Base-by-base conservation (phyloP, 192 early-diverging fungal genomes). In the Linderina pennispora region DNA sequence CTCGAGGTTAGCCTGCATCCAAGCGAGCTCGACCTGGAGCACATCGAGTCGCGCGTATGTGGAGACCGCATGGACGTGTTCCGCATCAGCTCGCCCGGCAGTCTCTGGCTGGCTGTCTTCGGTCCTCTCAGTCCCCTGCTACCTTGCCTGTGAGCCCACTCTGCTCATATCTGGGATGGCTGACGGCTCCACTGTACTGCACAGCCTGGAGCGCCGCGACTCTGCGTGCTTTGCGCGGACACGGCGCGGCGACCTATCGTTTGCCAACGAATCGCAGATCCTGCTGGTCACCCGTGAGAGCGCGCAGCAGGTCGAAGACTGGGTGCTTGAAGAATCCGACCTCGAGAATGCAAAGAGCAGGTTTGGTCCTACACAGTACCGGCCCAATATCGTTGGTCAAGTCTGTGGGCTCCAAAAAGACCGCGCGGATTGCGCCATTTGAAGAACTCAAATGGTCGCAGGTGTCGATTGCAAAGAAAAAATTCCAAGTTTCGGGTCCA, bases 181-280 rank as follows among this genome's bases (percentile, higher is more conserved):
- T 40, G 22, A 43, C 8, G 17, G 24, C 3, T 35, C 49, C 16
- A 36, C 34, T 24, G 40, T 43, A 8, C 16, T 35, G 31, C 34
- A 3, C 32, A 34, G 1, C n/a, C 47, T 23, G 35, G 18, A 44
- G 8, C 2, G 22, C n/a, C 13, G 18, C 15, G 48, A 17, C 25
- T 37, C 15, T 37, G 28, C 11, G 48, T 38, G 23, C 26, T 26
- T 11, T 24, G 28, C 28, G 28, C 28, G 28, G 28, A 31, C 49
- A 8, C 18, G 16, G 13, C 20, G 42, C 33, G 22, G 43, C 7
- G 50, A 44, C 3, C 55, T 79, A 16, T 70, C 80, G 9, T 77
- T 91, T 44, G 82, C 83, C 28, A 91, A 89, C 48, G 75, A 84
- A 43, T 77, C 85, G 17, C 85, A 80, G 23, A 84, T 85, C 49